Evolutionary conservation across 768 basidiomycete genomes (phyloP).

Genomic region (Leccinum subgranulosum): DNA sequence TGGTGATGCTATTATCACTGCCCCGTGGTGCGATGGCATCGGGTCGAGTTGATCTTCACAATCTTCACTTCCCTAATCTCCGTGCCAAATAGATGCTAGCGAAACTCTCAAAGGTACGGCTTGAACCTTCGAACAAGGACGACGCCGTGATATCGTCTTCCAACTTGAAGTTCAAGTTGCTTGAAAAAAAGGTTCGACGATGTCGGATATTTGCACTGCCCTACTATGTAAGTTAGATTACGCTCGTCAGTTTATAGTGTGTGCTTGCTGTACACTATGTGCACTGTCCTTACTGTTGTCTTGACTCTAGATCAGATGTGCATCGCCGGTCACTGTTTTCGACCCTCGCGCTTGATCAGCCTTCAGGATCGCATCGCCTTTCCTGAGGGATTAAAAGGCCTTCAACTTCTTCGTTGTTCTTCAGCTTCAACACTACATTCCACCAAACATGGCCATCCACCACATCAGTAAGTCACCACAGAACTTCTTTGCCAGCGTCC

Average conservation of each 20-base stretch:
- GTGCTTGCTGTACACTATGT: constrained; percentile 5
- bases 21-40: not conserved
- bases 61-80: not conserved
- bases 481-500: not conserved
- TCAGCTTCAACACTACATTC: not conserved
- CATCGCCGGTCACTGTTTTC: not conserved
- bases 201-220: too few species aligned
- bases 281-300: constrained; percentile 8
- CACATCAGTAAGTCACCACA: constrained; percentile 21
- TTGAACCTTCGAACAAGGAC: not conserved
- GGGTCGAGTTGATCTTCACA: not conserved
- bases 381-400: constrained; percentile 1
- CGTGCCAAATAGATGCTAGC: not conserved
- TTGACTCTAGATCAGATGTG: not conserved
- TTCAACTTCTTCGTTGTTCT: not conserved
- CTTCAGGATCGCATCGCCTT: not conserved
- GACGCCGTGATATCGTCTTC: not conserved
- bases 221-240: too few species aligned
- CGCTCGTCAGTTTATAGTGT: not conserved
- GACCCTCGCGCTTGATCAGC: not conserved
- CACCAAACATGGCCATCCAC: constrained; percentile 8
- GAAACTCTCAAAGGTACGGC: not conserved
- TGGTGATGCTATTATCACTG: not conserved
- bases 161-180: not conserved
- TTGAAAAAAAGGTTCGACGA: too few species aligned